Base-by-base conservation (phyloP, 768 basidiomycete species). In the Amanita exitialis region DNA sequence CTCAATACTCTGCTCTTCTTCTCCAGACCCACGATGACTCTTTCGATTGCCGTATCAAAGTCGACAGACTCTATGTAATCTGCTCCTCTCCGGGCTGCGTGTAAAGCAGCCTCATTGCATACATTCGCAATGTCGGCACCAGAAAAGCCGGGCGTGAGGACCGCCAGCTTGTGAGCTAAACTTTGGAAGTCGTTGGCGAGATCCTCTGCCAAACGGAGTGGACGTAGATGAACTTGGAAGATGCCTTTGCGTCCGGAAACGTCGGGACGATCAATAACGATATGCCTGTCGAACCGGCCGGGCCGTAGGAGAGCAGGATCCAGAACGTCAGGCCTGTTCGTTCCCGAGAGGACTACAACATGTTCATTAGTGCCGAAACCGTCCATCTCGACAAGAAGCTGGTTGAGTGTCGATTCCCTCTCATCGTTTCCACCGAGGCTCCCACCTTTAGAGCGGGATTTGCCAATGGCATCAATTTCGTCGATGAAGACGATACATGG, bases 101-200 rank as follows among this genome's bases (percentile, higher is more conserved):
- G 88, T 32, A 99, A 73, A 1, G 96, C 96, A 25, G 92, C 92
- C 66, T 99, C 96, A 64, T 99, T 99, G 65, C 92, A 96, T 16
- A 98, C 95, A 60, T 99, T 99, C 54, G 96, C 96, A 57, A 99
- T 95, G 63, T 99, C 96, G 2, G 96, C 96, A 57, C 96, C 96
- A 12, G 93, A 96, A 70, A 99, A 98, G 1, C 96, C 96, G 16
- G 96, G 95, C 0, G 96, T 98, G 37, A 98, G 81, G 16, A 97
- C 89, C 3, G 90, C 92, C 47, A 99, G 81, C 67, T 97, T 97
- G 61, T 94, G 89, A 2, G 94, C 85, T 53, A 97, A 77, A 15
- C 68, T 63, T 47, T 75, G 65, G 51, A 75, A 58, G 56, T 78
- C 74, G 36, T 72, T 70, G 53, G 72, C 66, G 38, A 86, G 71